phyloP scores from a whole-genome alignment of 2,329 filamentous ascomycete genomes.

The Tricladium varicosporioides region DNA sequence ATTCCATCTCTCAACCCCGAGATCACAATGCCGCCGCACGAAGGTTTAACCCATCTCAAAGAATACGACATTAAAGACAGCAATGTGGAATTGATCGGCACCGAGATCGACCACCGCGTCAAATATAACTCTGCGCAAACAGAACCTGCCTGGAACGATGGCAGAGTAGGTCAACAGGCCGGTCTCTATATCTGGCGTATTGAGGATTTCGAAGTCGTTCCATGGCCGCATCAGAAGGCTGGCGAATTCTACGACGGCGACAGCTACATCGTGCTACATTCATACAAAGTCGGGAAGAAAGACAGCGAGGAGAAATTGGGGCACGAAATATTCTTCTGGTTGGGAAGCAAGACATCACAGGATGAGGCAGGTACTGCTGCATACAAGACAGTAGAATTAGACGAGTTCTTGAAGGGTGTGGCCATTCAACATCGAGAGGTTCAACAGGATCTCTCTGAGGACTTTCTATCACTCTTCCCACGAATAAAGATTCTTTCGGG shows the following conservation, averaged over 20 bases:
- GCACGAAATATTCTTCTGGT: slow-evolving; percentile 71
- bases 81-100: slow-evolving; percentile 65
- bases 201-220: slow-evolving; percentile 62
- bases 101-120: slow-evolving; percentile 63
- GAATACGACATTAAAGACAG: slow-evolving; percentile 67
- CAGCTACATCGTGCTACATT: slow-evolving; percentile 64
- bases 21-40: slow-evolving; percentile 56
- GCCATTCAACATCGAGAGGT: slow-evolving; percentile 66
- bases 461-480: slow-evolving; percentile 59
- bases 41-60: slow-evolving; percentile 60
- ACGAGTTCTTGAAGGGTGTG: slow-evolving; percentile 61
- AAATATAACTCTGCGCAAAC: slow-evolving; percentile 64
- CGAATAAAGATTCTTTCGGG: slow-evolving; percentile 58
- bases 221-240: slow-evolving; percentile 55
- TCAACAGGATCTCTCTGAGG: slow-evolving; percentile 49
- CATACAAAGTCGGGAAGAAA: slow-evolving; percentile 50
- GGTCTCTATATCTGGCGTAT: slow-evolving; percentile 66
- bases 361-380: slow-evolving; percentile 68
- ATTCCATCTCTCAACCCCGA: not conserved
- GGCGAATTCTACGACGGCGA: slow-evolving; percentile 67
- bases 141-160: slow-evolving; percentile 67
- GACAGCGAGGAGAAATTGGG: slow-evolving; percentile 46
- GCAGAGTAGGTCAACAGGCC: slow-evolving; percentile 47
- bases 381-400: slow-evolving; percentile 69
- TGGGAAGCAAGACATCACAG: slow-evolving; percentile 62